Evolutionary conservation across 306 rosid species (phyloP), one percentile per base, ranked within the genome.

Genomic region (Gillenia trifoliata): DNA sequence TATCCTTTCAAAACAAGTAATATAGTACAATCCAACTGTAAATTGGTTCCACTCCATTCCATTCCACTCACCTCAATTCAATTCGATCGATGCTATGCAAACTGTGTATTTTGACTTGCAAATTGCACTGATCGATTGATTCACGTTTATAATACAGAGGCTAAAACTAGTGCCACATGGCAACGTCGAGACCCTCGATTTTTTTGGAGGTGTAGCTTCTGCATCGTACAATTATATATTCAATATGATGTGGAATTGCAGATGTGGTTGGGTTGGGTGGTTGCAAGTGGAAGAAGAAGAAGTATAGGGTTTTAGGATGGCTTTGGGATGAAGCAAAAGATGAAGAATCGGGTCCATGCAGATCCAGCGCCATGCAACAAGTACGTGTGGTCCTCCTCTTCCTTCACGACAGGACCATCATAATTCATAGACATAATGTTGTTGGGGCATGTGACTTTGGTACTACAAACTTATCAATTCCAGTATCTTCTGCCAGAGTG

Each of bases 401-500:
- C 50, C 50, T 15, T 4, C 22, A 64, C 45, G 68, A 64, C 50
- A 66, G 70, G 29, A 66, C 71, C 54, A 66, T 11, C 30, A n/a
- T 34, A 5, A 16, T 22, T 54, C 25, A 54, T 15, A 10, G 55
- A 54, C 5, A 10, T 0, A 0, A 4, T 54, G 3, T 8, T 13
- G 55, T 66, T 23, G 1, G 60, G 20, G 61, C 61, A 68, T 68
- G 80, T 57, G 69, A 41, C 57, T 41, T 67, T 56, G 43, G 72
- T 29, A 30, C 22, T 61, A 61, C 12, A 57, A 25, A 11, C 8
- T 12, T 25, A 12, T 4, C 33, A 25, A 25, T 22, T 55, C 61
- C 60, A 54, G 60, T n/a, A 2, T 1, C 28, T 25, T 17, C 20
- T 26, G 4, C 34, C 20, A 26, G 16, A 25, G 6, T 59, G n/a